Evolutionary conservation across 2,329 filamentous ascomycete species (phyloP).

Genomic region (Cercospora zeina): DNA sequence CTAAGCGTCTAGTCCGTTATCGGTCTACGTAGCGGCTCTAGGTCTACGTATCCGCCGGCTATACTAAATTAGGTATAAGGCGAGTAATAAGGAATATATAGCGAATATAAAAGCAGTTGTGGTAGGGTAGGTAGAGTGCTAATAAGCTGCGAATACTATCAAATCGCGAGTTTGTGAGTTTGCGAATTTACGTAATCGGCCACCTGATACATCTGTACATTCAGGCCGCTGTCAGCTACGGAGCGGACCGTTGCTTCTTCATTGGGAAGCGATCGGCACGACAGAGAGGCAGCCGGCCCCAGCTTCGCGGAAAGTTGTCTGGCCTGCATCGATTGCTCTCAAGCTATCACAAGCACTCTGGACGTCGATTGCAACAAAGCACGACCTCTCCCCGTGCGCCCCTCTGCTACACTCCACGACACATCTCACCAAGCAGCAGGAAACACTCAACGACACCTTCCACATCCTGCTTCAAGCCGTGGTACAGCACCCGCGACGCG

Average conservation of each 20-base stretch:
- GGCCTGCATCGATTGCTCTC: background rate
- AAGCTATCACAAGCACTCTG: background rate
- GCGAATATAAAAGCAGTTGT: too few relatives aligned
- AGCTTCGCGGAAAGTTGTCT: conserved; percentile 8
- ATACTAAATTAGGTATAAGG: too few relatives aligned
- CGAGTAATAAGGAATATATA: too few relatives aligned
- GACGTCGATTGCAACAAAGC: background rate
- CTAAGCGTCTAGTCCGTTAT: too few relatives aligned
- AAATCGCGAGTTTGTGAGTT: too few relatives aligned
- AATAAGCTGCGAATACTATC: too few relatives aligned
- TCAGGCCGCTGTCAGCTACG: too few relatives aligned
- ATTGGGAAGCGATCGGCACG: background rate
- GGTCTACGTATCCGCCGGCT: too few relatives aligned
- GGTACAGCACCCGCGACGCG: background rate
- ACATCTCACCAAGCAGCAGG: background rate
- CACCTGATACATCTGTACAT: too few relatives aligned
- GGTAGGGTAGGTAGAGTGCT: too few relatives aligned
- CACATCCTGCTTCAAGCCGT: background rate
- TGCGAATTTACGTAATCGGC: too few relatives aligned
- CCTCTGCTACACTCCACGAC: background rate
- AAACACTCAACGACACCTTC: background rate
- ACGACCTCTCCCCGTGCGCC: background rate
- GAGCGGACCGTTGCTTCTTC: background rate
- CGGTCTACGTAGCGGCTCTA: too few relatives aligned
- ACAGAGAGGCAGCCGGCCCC: conserved; percentile 1